A percentile compares a stretch with the other conserved stretches of the same genome.
Conservation (phyloP, 495 filamentous ascomycete genomes). For the Trichoderma gamsii region DNA sequence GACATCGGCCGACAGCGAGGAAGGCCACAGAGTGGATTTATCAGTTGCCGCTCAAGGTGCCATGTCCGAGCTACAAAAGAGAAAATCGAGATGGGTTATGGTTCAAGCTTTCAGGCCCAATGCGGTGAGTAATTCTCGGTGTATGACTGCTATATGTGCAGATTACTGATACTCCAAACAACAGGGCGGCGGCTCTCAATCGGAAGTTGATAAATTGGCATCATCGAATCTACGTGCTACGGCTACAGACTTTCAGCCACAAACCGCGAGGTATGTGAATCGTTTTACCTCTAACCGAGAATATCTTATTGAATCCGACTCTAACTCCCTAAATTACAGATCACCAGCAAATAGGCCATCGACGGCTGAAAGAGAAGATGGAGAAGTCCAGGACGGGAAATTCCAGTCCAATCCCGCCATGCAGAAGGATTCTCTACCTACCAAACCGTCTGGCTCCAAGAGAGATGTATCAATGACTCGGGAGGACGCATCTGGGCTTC, state of each 20-base stretch:
- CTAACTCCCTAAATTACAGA: slow-evolving; percentile 25
- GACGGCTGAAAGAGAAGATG: slow-evolving; percentile 64
- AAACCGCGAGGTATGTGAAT: slow-evolving; percentile 27
- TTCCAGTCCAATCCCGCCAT: not conserved
- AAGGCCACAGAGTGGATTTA: slow-evolving; percentile 68
- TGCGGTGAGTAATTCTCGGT: slow-evolving; percentile 32
- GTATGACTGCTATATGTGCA: not conserved
- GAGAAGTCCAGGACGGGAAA: slow-evolving; percentile 60
- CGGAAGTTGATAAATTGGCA: slow-evolving; percentile 27
- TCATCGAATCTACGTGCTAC: slow-evolving; percentile 31
- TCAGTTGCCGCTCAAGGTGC: slow-evolving; percentile 83
- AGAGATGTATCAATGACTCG: slow-evolving; percentile 11
- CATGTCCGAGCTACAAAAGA: slow-evolving; percentile 71
- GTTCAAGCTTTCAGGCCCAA: slow-evolving; percentile 67
- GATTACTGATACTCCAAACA: slow-evolving; percentile 22
- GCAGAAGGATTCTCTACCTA: slow-evolving; percentile 11
- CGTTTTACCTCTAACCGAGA: slow-evolving; percentile 21
- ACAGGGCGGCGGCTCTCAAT: slow-evolving; percentile 36
- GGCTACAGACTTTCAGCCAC: slow-evolving; percentile 44
- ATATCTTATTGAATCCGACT: not conserved
- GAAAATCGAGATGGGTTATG: slow-evolving; percentile 76
- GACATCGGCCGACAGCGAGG: slow-evolving; percentile 59
- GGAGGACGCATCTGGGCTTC: slow-evolving; percentile 18
- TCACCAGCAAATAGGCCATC: slow-evolving; percentile 29
- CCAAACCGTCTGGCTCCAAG: slow-evolving; percentile 6